A percentile compares a stretch with the other conserved stretches of the same genome.
phyloP scores from a whole-genome alignment of 2,329 filamentous ascomycete genomes.

The Didymella segeticola region DNA sequence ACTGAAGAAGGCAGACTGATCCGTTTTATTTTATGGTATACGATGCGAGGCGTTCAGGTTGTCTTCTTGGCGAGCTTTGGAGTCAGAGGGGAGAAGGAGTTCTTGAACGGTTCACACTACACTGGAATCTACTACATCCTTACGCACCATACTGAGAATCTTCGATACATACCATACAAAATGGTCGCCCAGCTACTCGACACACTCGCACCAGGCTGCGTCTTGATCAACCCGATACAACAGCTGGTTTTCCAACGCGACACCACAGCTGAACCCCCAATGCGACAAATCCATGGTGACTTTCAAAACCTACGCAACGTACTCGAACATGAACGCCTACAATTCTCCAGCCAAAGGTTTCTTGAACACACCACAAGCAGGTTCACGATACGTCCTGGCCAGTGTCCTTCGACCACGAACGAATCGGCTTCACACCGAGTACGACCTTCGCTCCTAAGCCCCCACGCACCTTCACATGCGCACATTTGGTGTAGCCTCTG shows the following conservation, averaged over 20 bases:
- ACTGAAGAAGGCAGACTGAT: not conserved
- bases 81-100: not conserved
- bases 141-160: not conserved
- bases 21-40: not conserved
- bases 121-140: not conserved
- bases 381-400: not conserved
- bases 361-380: not conserved
- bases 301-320: no score
- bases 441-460: not conserved
- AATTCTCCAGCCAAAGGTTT: no score
- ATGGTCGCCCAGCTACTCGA: not conserved
- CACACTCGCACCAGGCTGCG: no score
- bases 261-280: no score
- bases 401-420: not conserved
- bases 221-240: not conserved
- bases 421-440: not conserved
- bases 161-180: not conserved
- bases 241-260: not conserved
- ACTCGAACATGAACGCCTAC: no score
- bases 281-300: no score
- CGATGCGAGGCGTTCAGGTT: conserved; percentile 13
- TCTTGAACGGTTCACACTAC: not conserved
- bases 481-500: not conserved
- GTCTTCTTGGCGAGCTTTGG: not conserved
- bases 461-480: not conserved